These are phyloP conservation scores for Nicotiana tomentosiformis DNA, from an alignment of 257 asterid genomes.

Conservation along the genomic window DNA sequence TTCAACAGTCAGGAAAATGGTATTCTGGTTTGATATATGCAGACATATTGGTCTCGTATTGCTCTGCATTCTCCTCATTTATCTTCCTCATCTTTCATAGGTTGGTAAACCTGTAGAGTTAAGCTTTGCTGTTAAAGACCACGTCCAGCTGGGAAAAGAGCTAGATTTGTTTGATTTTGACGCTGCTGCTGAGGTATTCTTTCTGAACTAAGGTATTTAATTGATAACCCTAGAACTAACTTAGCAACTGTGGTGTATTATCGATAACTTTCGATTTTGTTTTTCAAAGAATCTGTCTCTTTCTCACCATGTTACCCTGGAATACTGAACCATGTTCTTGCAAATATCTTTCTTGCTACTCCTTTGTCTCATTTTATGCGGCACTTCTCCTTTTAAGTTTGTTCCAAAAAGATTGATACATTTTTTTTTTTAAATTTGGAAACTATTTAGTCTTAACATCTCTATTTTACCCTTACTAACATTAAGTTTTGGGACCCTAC, in stretches of 20 bases:
- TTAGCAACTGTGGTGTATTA: background rate
- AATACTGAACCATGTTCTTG: background rate
- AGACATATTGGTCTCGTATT: slow-evolving; percentile 7
- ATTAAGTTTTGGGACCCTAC: background rate
- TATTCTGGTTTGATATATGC: slow-evolving; percentile 14
- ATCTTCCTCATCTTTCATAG: slow-evolving; percentile 25
- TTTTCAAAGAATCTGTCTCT: background rate
- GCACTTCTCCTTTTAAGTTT: background rate
- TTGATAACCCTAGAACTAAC: background rate
- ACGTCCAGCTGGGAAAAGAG: slow-evolving; percentile 87
- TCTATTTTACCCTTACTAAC: background rate
- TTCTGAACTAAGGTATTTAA: slow-evolving; percentile 26
- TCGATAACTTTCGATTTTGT: background rate
- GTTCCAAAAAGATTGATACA: background rate
- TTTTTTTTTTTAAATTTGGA: background rate
- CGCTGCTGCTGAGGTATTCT: slow-evolving; percentile 93
- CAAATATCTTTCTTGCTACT: background rate
- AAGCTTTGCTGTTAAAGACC: slow-evolving; percentile 76
- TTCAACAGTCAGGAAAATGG: slow-evolving; percentile 71
- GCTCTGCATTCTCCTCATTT: background rate
- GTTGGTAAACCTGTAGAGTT: slow-evolving; percentile 72
- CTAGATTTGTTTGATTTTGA: slow-evolving; percentile 81
- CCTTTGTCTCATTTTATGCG: background rate
- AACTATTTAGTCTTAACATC: too few relatives aligned
- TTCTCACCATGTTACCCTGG: background rate